Evolutionary conservation across 1,139 yeast genomes (phyloP), one percentile per base, ranked within the genome.

Genomic region (Chernovozyma sophiae-reginae): DNA sequence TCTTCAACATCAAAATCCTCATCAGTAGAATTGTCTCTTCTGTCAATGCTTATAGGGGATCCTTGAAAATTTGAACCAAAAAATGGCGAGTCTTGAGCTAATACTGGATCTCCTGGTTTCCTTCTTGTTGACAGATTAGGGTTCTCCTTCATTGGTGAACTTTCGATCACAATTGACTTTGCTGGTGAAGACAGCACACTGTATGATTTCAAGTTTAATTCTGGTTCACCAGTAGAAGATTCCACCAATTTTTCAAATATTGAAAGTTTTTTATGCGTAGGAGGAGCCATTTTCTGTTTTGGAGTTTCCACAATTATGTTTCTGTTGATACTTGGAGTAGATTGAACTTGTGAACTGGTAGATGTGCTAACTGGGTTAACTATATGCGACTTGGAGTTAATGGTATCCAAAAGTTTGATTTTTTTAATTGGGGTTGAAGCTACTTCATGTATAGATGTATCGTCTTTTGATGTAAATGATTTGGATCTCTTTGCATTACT

Each of bases 101-200:
- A 51, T 3, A 61, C 48, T 1, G 68, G 69, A 13, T 63, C 68
- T 2, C 72, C 72, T 1, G 72, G 73, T 37, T 51, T 51, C 16
- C 11, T 19, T 17, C 33, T 19, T 30, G 35, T 6, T n/a, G 39
- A 12, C 11, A 24, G 26, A 32, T 34, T 16, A 32, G 33, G 3
- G 44, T 45, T n/a, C 43, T 20, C 22, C 25, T 32, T 31, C n/a
- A 19, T 26, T n/a, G 39, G 36, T n/a, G 32, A 38, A 22, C 36
- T 32, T 12, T 25, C 35, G 12, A 32, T 19, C 17, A 30, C 25
- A 11, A 27, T 12, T 7, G 29, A 26, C 11, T 26, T 26, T 7
- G 29, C 8, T 6, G 29, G 29, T 7, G 29, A 26, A 14, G n/a
- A 17, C 11, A 15, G 13, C 6, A 28, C 7, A 28, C n/a, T 11